Percentiles rank a stretch among this genome's conserved stretches.
Evolutionary conservation across 1,139 yeast species (phyloP).

Genomic region (Scheffersomyces stambukii): DNA sequence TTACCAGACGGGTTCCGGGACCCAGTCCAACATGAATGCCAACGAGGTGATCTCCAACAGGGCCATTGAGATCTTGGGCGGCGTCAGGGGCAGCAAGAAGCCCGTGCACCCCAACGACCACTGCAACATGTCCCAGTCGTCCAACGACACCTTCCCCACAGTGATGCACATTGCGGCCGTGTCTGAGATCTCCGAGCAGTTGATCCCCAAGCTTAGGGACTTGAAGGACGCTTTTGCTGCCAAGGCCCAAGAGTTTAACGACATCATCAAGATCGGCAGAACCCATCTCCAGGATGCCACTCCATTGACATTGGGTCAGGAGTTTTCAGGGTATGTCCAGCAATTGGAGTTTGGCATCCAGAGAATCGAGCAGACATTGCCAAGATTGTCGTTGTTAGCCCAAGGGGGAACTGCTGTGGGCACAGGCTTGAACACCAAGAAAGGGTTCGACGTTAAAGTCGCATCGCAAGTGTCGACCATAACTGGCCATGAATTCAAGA

Average conservation of each 20-base stretch:
- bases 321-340: slow-evolving; percentile 93
- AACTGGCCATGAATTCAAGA: slow-evolving; percentile 83
- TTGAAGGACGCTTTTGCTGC: slow-evolving; percentile 73
- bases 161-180: slow-evolving; percentile 99
- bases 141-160: slow-evolving; percentile 98
- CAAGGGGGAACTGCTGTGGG: slow-evolving; percentile 99
- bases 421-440: slow-evolving; percentile 91
- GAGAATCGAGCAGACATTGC: slow-evolving; percentile 74
- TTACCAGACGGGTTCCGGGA: slow-evolving; percentile 98
- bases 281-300: slow-evolving; percentile 99
- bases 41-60: slow-evolving; percentile 97
- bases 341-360: slow-evolving; percentile 88
- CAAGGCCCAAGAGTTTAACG: slow-evolving; percentile 77
- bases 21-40: slow-evolving; percentile 98
- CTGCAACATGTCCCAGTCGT: slow-evolving; percentile 96
- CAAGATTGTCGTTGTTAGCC: slow-evolving; percentile 76
- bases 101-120: slow-evolving; percentile 99
- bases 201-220: slow-evolving; percentile 74
- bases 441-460: slow-evolving; percentile 82
- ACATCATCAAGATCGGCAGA: slow-evolving; percentile 96
- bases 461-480: slow-evolving; percentile 75
- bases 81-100: slow-evolving; percentile 80
- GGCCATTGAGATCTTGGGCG: slow-evolving; percentile 94
- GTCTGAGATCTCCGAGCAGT: slow-evolving; percentile 68
- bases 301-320: slow-evolving; percentile 96